phyloP scores from a whole-genome alignment of 2,329 filamentous ascomycete species.

The Davidsoniella neocaledoniae region DNA sequence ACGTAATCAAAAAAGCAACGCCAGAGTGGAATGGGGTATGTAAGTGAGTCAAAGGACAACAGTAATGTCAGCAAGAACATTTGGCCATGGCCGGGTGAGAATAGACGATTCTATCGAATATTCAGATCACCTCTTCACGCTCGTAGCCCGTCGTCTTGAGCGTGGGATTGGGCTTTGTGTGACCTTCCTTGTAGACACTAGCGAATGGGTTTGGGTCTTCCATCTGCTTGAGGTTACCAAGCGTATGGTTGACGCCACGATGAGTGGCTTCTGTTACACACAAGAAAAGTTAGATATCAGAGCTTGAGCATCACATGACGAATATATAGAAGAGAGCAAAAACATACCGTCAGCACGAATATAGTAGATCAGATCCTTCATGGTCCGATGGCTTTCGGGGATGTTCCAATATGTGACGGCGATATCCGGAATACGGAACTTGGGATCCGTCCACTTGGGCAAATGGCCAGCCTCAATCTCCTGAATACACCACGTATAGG shows the following conservation, averaged over 20 bases:
- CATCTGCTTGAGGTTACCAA: slow-evolving; percentile 72
- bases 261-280: slow-evolving; percentile 56
- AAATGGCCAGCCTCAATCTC: slow-evolving; percentile 76
- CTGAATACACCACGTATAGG: slow-evolving; percentile 75
- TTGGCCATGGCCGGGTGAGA: not conserved
- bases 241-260: slow-evolving; percentile 87
- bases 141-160: slow-evolving; percentile 62
- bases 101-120: not conserved
- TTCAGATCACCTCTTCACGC: slow-evolving; percentile 56
- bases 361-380: slow-evolving; percentile 77
- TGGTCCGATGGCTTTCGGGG: slow-evolving; percentile 64
- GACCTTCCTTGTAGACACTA: slow-evolving; percentile 57
- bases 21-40: slow-evolving; percentile 9
- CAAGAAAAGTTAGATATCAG: not conserved
- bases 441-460: slow-evolving; percentile 57
- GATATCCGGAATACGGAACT: slow-evolving; percentile 69
- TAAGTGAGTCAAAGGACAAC: not conserved
- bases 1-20: not conserved
- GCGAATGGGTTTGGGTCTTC: slow-evolving; percentile 88
- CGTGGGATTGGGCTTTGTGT: slow-evolving; percentile 49
- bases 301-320: not conserved
- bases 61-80: not conserved
- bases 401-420: slow-evolving; percentile 87
- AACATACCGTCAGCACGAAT: slow-evolving; percentile 51
- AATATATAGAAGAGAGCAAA: not conserved